Evolutionary conservation across 2,329 filamentous ascomycete species (phyloP), one percentile per base, ranked within the genome.

Genomic region (Sclerotinia sclerotiorum): DNA sequence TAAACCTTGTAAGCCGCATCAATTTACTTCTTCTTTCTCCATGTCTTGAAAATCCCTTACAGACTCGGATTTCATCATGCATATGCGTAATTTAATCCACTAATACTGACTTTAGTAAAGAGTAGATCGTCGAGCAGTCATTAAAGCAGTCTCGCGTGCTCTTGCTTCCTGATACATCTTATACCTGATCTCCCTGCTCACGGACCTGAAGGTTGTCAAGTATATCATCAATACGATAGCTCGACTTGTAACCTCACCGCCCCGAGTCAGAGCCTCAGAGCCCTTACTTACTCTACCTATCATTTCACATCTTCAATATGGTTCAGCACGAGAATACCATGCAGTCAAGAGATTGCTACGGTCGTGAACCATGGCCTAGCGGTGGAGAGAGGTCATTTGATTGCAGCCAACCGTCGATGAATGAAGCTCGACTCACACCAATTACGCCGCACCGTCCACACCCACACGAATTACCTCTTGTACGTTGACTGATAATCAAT

Each of bases 171-270:
- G 71, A 74, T 62, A 62, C 58, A 15, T 57, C 32, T 63, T 48
- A 46, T 48, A 65, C 13, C 39, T 62, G 13, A 17, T 27, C 42
- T 27, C 42, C 62, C 46, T 57, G 54, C 17, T 65, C 48, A 54
- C 65, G 44, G 65, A 35, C 11, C 44, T 67, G 24, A 24, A 60
- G 35, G 15, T 13, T 42, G 54, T 66, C 62, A 68, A 69, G 65
- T 72, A 69, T 70, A 71, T 71, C 63, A 71, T 70, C 72, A 74
- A 75, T 76, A 75, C 75, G 76, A 77, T 71, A 76, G 73, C 76
- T 77, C 76, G 75, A 70, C 72, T 77, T 72, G 68, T 71, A 74
- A 72, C 65, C 70, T 68, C 70, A 73, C 73, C 68, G 69, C 67
- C 52, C 32, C 64, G 61, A 67, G 62, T 46, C 57, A 62, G 65